phyloP scores from a whole-genome alignment of 805 yeast genomes.

The Vanderwaltozyma verrucispora region DNA sequence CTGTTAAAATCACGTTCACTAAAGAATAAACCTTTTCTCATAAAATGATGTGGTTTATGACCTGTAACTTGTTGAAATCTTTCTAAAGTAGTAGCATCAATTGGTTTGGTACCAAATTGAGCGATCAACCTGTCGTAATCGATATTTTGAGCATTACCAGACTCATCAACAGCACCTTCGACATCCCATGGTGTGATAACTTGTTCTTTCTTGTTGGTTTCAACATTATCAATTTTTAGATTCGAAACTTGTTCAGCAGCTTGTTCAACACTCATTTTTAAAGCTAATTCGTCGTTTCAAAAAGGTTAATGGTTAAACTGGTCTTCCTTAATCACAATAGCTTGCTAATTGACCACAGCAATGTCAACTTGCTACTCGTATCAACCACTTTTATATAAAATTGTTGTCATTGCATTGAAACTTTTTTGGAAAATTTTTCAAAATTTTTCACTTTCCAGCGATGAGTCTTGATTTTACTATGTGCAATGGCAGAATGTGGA shows the following conservation, averaged over 20 bases:
- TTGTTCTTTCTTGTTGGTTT: constrained; percentile 33
- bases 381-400: too few relatives aligned
- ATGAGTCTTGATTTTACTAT: too few relatives aligned
- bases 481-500: too few relatives aligned
- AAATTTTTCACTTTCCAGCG: too few relatives aligned
- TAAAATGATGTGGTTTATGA: constrained; percentile 77
- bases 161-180: constrained; percentile 91
- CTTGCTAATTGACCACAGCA: too few relatives aligned
- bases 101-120: constrained; percentile 77
- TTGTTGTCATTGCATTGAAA: too few relatives aligned
- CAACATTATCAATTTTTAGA: constrained; percentile 6
- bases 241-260: constrained; percentile 13
- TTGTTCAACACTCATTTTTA: constrained; percentile 2
- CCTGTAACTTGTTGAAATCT: constrained; percentile 82
- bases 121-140: constrained; percentile 82
- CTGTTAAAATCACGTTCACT: constrained; percentile 74
- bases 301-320: too few relatives aligned
- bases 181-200: constrained; percentile 96
- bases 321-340: too few relatives aligned
- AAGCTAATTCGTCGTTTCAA: too few relatives aligned
- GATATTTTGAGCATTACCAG: constrained; percentile 77
- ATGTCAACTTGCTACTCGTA: too few relatives aligned
- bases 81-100: constrained; percentile 57
- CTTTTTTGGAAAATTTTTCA: too few relatives aligned
- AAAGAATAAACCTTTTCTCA: constrained; percentile 87